Conservation (phyloP, 73 alveolate genomes). For the Blepharisma japonicum region DNA sequence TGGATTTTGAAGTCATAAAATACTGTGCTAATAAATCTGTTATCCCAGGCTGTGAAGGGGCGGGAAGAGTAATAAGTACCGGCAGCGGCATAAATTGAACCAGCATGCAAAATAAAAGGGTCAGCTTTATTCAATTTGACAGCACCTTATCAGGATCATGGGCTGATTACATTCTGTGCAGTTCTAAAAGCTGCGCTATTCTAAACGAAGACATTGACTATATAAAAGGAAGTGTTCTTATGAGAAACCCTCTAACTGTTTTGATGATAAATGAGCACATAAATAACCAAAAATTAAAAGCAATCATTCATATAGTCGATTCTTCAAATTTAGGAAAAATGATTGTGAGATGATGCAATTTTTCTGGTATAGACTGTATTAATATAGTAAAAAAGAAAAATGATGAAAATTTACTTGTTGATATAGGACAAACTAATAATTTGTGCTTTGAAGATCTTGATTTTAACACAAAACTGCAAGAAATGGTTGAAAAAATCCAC, state of each 20-base stretch:
- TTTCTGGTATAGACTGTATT: background rate
- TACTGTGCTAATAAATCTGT: background rate
- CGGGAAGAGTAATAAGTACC: background rate
- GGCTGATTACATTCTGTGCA: conserved; percentile 4
- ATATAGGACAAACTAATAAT: background rate
- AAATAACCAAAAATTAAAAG: background rate
- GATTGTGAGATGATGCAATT: background rate
- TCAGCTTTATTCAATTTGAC: conserved; percentile 21
- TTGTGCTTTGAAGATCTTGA: background rate
- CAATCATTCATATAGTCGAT: background rate
- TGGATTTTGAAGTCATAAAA: background rate
- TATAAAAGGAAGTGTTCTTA: background rate
- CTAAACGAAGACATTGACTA: background rate
- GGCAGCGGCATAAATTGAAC: background rate
- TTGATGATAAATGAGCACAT: conserved; percentile 16
- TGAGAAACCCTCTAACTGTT: conserved; percentile 16
- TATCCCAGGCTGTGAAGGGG: conserved; percentile 7
- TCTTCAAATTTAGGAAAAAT: background rate
- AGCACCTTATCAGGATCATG: conserved; percentile 17
- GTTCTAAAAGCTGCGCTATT: background rate
- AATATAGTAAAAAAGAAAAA: background rate
- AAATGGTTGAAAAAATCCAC: background rate
- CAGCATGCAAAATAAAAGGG: background rate
- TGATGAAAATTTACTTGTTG: background rate
- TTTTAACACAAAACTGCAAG: background rate